Base-by-base conservation (phyloP, 2,329 filamentous ascomycete genomes). In the Penicillium sp. region DNA sequence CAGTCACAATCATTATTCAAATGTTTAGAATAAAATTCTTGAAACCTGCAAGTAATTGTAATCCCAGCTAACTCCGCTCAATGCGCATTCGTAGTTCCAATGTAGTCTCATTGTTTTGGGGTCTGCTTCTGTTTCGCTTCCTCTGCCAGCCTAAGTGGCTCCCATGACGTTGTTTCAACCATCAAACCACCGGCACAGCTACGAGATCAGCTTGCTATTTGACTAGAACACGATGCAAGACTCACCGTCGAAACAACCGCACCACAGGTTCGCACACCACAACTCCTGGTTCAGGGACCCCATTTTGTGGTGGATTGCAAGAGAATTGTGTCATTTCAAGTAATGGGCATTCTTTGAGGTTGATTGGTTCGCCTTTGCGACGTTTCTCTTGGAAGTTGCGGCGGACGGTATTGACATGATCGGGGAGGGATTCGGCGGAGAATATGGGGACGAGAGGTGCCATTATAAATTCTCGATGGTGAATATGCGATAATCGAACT, bases 101-200 rank as follows among this genome's bases (percentile, higher is more conserved):
- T 49, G 31, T 33, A 50, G 28, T 14, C 22, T 57, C 33, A 62
- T 22, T 50, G 66, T 60, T 67, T 71, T 55, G 61, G 59, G 58
- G 67, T 62, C 38, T 62, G 41, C 42, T 62, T 59, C 46, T 61
- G 60, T 60, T 65, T 67, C 64, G 68, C 67, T 16, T 74, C 73
- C 62, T 75, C 68, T 25, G 64, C 63, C 46, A 65, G 45, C 31
- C 66, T 53, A 17, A 69, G 57, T 33, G 69, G 76, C 66, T 86
- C 84, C 82, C 82, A 85, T 46, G 78, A 76, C 35, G 84, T 87
- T 33, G 84, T 87, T 69, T 87, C 84, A 14, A 86, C 81, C 44
- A 78, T 82, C 62, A 85, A 67, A 19, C 82, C 82, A 62, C 78
- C 75, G 26, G 77, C 78, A 68, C 83, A 77, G 55, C 74, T 76